Conservation (phyloP, 2,329 filamentous ascomycete species). For the Hortaea werneckii region DNA sequence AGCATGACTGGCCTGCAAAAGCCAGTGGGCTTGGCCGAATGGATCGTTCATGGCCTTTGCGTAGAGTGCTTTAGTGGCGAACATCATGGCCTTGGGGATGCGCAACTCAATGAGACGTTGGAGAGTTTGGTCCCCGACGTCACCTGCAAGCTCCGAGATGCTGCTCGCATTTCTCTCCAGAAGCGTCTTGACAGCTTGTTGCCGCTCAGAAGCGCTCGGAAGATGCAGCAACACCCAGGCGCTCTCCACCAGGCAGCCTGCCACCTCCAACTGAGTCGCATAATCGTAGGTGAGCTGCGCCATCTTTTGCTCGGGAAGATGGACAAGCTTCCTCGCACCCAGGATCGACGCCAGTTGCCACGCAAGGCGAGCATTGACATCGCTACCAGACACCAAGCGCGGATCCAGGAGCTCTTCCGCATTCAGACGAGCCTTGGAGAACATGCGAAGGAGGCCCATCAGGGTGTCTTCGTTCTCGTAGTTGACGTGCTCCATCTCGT, state of each 20-base stretch:
- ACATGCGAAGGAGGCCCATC: constrained; percentile 73
- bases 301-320: constrained; percentile 38
- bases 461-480: constrained; percentile 63
- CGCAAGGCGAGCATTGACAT: constrained; percentile 62
- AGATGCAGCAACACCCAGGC: constrained; percentile 25
- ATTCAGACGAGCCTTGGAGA: constrained; percentile 25
- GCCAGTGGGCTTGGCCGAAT: constrained; percentile 62
- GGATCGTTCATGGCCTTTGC: constrained; percentile 65
- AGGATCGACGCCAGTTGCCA: constrained; percentile 70
- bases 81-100: constrained; percentile 71
- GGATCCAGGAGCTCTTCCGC: constrained; percentile 65
- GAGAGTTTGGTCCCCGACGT: constrained; percentile 22
- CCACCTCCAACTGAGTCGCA: constrained; percentile 23
- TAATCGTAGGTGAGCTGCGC: constrained; percentile 52
- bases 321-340: constrained; percentile 20
- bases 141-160: constrained; percentile 33
- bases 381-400: constrained; percentile 64
- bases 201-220: constrained; percentile 12
- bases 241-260: constrained; percentile 16
- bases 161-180: constrained; percentile 62
- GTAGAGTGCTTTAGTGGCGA: constrained; percentile 74
- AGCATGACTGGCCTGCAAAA: constrained; percentile 56
- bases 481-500: constrained; percentile 11
- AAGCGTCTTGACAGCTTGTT: constrained; percentile 37
- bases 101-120: constrained; percentile 45